phyloP scores from a whole-genome alignment of 2,329 filamentous ascomycete genomes.

The Cercospora zeina region DNA sequence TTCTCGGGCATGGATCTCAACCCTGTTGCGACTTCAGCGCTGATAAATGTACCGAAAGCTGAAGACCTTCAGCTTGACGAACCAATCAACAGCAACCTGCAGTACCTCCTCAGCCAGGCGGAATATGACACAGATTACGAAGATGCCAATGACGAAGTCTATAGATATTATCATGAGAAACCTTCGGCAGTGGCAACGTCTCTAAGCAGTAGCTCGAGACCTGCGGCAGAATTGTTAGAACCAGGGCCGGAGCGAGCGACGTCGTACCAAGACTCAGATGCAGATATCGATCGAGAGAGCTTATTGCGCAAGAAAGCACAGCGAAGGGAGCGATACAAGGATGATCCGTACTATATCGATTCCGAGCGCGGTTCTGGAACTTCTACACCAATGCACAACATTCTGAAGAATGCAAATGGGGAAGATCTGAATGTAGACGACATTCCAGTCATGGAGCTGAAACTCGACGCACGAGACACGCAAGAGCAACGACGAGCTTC shows the following conservation, averaged over 20 bases:
- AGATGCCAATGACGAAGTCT: slow-evolving; percentile 48
- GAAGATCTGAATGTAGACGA: slow-evolving; percentile 85
- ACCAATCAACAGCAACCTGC: slow-evolving; percentile 75
- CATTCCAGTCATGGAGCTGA: slow-evolving; percentile 92
- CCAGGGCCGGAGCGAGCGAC: slow-evolving; percentile 36
- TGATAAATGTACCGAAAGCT: slow-evolving; percentile 81
- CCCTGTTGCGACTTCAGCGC: slow-evolving; percentile 79
- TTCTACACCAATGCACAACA: slow-evolving; percentile 76
- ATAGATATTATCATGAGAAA: slow-evolving; percentile 50
- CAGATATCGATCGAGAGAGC: slow-evolving; percentile 70
- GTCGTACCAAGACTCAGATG: slow-evolving; percentile 50
- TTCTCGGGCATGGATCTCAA: slow-evolving; percentile 88
- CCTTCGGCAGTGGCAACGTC: slow-evolving; percentile 31
- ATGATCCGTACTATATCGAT: slow-evolving; percentile 93
- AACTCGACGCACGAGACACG: slow-evolving; percentile 57
- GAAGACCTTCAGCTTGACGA: slow-evolving; percentile 74
- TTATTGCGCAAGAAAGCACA: slow-evolving; percentile 73
- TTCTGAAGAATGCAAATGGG: slow-evolving; percentile 66
- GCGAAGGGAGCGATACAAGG: slow-evolving; percentile 76
- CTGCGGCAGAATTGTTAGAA: slow-evolving; percentile 50
- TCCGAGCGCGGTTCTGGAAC: slow-evolving; percentile 54
- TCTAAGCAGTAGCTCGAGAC: slow-evolving; percentile 26
- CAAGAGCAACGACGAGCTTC: slow-evolving; percentile 19
- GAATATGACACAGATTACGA: slow-evolving; percentile 48
- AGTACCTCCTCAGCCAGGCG: slow-evolving; percentile 60